Percentiles rank a stretch among this genome's conserved stretches.
phyloP scores from a whole-genome alignment of 805 yeast species.

The Sugiyamaella chiloensis region DNA sequence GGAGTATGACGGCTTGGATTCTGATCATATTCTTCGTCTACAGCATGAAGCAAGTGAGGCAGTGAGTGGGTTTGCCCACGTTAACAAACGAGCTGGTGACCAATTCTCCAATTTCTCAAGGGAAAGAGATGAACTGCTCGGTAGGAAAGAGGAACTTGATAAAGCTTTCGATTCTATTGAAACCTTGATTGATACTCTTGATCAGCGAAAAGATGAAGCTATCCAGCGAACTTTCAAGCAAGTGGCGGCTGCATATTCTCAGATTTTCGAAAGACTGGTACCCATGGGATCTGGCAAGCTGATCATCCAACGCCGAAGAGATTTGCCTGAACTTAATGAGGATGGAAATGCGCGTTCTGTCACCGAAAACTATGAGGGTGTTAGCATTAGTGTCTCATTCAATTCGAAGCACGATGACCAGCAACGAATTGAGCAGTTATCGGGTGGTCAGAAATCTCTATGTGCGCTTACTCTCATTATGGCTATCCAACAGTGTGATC shows the following conservation, averaged over 20 bases:
- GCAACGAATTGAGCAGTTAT: slow-evolving; percentile 80
- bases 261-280: slow-evolving; percentile 74
- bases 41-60: slow-evolving; percentile 55
- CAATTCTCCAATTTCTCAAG: slow-evolving; percentile 70
- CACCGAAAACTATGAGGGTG: slow-evolving; percentile 66
- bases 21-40: slow-evolving; percentile 52
- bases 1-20: slow-evolving; percentile 41
- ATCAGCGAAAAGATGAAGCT: slow-evolving; percentile 77
- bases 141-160: slow-evolving; percentile 65
- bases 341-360: slow-evolving; percentile 15
- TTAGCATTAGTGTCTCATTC: slow-evolving; percentile 83
- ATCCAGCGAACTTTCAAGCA: slow-evolving; percentile 72
- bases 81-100: slow-evolving; percentile 86
- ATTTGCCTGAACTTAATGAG: slow-evolving; percentile 23
- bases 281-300: slow-evolving; percentile 79
- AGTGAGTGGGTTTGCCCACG: slow-evolving; percentile 64
- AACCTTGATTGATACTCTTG: slow-evolving; percentile 62
- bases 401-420: slow-evolving; percentile 84
- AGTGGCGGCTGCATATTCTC: slow-evolving; percentile 69
- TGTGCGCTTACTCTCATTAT: slow-evolving; percentile 92
- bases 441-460: slow-evolving; percentile 96
- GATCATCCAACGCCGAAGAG: slow-evolving; percentile 57
- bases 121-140: slow-evolving; percentile 64
- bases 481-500: slow-evolving; percentile 93
- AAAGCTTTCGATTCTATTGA: slow-evolving; percentile 71